Conservation (phyloP, 2,329 filamentous ascomycete species). For the Penicillium sp. region DNA sequence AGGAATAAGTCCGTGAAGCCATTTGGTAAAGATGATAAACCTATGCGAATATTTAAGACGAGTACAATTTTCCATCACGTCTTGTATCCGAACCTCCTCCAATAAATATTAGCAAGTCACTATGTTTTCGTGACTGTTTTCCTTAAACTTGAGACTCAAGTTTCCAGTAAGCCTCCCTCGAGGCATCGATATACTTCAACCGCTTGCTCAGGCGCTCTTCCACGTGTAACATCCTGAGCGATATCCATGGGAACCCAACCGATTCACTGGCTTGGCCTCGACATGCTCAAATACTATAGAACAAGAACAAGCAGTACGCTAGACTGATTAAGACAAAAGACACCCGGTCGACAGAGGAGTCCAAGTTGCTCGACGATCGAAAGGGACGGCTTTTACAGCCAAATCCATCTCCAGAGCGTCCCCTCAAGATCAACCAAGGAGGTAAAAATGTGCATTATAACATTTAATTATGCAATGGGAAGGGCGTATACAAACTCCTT, state of each 20-base stretch:
- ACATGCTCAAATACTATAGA: conserved; percentile 23
- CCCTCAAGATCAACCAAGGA: conserved; percentile 17
- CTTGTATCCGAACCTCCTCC: conserved; percentile 16
- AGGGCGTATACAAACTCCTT: conserved; percentile 26
- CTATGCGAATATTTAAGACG: conserved; percentile 30
- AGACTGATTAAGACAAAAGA: conserved; percentile 30
- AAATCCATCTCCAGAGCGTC: conserved; percentile 19
- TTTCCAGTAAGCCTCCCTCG: conserved; percentile 3
- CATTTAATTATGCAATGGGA: conserved; percentile 31
- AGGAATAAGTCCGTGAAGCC: background rate
- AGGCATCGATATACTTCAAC: conserved; percentile 20
- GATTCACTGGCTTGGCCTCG: conserved; percentile 15
- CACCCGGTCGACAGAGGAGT: conserved; percentile 17
- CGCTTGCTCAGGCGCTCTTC: conserved; percentile 10
- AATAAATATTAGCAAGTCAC: conserved; percentile 18
- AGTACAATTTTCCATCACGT: conserved; percentile 27
- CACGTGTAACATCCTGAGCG: conserved; percentile 13
- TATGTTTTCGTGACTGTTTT: conserved; percentile 9
- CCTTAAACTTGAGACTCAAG: background rate
- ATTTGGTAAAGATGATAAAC: conserved; percentile 24
- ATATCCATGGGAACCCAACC: conserved; percentile 6
- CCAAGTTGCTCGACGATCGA: conserved; percentile 12
- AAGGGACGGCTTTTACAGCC: conserved; percentile 19
- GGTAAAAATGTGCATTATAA: conserved; percentile 27
- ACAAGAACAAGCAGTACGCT: conserved; percentile 28